Evolutionary conservation across 192 early-diverging fungal genomes (phyloP).

Genomic region (Gryganskiella cystojenkinii): DNA sequence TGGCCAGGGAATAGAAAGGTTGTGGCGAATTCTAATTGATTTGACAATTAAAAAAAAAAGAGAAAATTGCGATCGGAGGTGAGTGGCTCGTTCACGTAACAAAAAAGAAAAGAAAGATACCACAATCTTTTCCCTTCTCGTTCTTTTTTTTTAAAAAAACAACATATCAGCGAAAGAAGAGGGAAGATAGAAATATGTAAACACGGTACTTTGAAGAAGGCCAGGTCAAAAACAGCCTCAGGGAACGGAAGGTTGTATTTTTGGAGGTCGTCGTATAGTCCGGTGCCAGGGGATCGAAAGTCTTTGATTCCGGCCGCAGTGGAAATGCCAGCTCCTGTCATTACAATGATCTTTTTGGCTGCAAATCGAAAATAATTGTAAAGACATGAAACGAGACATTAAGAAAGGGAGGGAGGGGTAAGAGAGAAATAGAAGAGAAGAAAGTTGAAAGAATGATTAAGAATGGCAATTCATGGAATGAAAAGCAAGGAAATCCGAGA

Average conservation of each 20-base stretch:
- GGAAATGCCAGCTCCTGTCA: conserved; percentile 93
- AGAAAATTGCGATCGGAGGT: neutral
- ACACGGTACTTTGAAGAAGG: conserved; percentile 76
- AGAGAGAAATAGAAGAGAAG: neutral
- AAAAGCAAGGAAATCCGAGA: no score
- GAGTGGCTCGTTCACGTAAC: neutral
- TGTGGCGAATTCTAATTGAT: conserved; percentile 71
- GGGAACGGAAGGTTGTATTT: conserved; percentile 93
- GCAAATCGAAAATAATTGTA: neutral
- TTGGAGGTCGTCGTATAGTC: conserved; percentile 92
- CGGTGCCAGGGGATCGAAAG: conserved; percentile 93
- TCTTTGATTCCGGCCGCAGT: conserved; percentile 91
- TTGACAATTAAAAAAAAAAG: neutral
- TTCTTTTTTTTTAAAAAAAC: neutral
- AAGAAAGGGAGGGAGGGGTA: neutral
- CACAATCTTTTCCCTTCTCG: no score
- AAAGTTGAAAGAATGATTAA: no score
- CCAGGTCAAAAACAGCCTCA: conserved; percentile 94
- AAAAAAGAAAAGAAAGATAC: neutral
- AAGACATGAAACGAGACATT: neutral
- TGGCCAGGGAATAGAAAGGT: conserved; percentile 90
- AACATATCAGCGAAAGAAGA: neutral
- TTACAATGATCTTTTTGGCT: conserved; percentile 81
- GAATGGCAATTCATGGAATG: no score
- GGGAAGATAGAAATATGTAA: no score